Percentiles rank a stretch among this genome's conserved stretches.
Evolutionary conservation across 768 basidiomycete species (phyloP).

Genomic region (Leccinellum albellum): DNA sequence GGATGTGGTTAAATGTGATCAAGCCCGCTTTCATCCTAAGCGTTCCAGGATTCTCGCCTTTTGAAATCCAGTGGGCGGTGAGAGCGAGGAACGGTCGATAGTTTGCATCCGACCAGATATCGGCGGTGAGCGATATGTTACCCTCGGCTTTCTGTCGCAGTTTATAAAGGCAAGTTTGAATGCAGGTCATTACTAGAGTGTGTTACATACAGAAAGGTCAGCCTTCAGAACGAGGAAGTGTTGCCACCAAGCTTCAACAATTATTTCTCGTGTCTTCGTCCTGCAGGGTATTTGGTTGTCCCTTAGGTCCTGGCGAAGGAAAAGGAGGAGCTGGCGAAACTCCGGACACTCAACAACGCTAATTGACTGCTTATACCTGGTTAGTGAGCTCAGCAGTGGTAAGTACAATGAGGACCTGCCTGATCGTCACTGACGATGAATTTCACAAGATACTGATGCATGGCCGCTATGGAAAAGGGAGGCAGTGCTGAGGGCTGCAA

Average conservation of each 20-base stretch:
- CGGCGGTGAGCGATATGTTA: background rate
- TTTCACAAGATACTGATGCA: no score
- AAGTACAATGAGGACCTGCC: no score
- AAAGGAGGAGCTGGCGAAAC: conserved; percentile 24
- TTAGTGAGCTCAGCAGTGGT: no score
- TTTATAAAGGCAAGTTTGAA: background rate
- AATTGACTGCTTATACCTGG: conserved; percentile 7
- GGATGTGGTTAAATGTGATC: conserved; percentile 15
- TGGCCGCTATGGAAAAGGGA: no score
- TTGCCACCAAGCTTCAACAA: conserved; percentile 21
- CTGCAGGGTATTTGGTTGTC: conserved; percentile 26
- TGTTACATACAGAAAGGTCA: conserved; percentile 19
- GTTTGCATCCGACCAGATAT: background rate
- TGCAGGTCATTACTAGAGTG: background rate
- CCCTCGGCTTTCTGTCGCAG: background rate
- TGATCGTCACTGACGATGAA: no score
- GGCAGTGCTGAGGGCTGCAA: no score
- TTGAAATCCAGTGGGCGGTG: background rate
- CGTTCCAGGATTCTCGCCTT: background rate
- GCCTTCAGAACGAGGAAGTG: conserved; percentile 22
- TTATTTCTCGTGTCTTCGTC: conserved; percentile 16
- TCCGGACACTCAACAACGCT: conserved; percentile 27
- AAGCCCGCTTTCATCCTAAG: conserved; percentile 8
- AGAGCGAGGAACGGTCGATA: background rate
- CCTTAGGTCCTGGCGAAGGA: conserved; percentile 19